phyloP scores from a whole-genome alignment of 805 yeast genomes.

The Monosporozyma unispora region DNA sequence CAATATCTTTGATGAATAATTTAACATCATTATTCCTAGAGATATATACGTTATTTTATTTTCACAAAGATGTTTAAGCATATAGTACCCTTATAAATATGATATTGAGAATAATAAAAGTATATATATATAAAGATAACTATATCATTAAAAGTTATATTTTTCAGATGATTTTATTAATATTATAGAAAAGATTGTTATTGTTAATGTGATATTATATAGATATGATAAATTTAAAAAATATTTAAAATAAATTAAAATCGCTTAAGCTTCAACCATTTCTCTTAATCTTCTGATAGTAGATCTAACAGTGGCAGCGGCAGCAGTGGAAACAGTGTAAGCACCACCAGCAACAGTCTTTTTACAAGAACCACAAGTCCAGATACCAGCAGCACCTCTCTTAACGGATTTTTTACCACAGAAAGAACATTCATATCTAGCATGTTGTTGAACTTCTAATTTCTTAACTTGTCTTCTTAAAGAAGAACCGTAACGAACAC shows the following conservation, averaged over 20 bases:
- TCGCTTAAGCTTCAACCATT: conserved; percentile 90
- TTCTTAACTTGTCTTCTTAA: conserved; percentile 99
- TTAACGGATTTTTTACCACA: conserved; percentile 98
- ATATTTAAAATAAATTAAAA: conserved; percentile 1
- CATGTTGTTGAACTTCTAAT: conserved; percentile 97
- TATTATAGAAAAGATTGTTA: not conserved
- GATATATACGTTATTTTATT: no score
- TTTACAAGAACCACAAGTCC: conserved; percentile 91
- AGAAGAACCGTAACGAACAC: conserved; percentile 99
- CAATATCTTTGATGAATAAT: no score
- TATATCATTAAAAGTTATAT: no score
- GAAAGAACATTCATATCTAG: conserved; percentile 98
- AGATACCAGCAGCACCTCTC: conserved; percentile 98
- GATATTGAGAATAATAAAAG: no score
- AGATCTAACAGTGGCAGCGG: conserved; percentile 99
- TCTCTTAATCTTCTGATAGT: conserved; percentile 99
- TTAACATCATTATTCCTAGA: no score
- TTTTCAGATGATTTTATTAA: no score
- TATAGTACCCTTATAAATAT: no score
- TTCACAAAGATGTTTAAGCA: no score
- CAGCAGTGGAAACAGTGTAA: conserved; percentile 97
- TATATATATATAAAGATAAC: no score
- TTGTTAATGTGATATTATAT: not conserved
- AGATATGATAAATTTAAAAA: not conserved
- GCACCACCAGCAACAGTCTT: conserved; percentile 99